These are phyloP conservation scores for Carpinus viminea DNA, from an alignment of 306 rosid species.

Conservation along the genomic window DNA sequence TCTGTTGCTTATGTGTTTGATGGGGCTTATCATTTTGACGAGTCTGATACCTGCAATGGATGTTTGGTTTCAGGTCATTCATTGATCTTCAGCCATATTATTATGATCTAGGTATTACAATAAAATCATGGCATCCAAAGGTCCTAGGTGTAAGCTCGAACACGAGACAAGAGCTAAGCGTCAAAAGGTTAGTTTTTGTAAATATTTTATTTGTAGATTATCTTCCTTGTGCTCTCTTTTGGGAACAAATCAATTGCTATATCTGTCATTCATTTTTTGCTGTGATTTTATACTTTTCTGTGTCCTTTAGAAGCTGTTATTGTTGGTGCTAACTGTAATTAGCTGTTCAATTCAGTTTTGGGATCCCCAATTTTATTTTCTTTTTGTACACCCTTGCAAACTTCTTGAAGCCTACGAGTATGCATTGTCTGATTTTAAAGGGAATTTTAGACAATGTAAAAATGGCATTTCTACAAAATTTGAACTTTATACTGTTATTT, in stretches of 20 bases:
- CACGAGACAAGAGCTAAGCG: conserved; percentile 80
- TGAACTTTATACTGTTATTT: not conserved
- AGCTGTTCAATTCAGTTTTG: not conserved
- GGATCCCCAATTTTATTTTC: not conserved
- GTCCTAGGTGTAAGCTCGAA: conserved; percentile 79
- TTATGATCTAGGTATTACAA: conserved; percentile 14
- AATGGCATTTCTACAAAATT: not conserved
- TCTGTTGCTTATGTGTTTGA: not conserved
- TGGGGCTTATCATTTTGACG: not conserved
- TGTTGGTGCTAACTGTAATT: not conserved
- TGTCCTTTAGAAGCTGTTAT: not conserved
- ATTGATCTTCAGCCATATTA: conserved; percentile 16
- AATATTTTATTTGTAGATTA: not conserved
- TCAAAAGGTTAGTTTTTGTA: conserved; percentile 65
- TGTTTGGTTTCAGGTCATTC: conserved; percentile 13
- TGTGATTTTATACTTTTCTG: not conserved
- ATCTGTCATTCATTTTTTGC: not conserved
- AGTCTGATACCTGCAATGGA: conserved; percentile 2
- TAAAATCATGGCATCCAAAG: conserved; percentile 80
- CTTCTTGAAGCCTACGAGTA: not conserved
- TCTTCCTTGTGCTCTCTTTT: not conserved
- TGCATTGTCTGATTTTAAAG: not conserved
- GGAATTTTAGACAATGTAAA: not conserved
- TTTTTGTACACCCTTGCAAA: not conserved
- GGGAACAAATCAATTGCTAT: not conserved